Evolutionary conservation across 106 monocot species (phyloP).

Genomic region (Dioscorea alata): DNA sequence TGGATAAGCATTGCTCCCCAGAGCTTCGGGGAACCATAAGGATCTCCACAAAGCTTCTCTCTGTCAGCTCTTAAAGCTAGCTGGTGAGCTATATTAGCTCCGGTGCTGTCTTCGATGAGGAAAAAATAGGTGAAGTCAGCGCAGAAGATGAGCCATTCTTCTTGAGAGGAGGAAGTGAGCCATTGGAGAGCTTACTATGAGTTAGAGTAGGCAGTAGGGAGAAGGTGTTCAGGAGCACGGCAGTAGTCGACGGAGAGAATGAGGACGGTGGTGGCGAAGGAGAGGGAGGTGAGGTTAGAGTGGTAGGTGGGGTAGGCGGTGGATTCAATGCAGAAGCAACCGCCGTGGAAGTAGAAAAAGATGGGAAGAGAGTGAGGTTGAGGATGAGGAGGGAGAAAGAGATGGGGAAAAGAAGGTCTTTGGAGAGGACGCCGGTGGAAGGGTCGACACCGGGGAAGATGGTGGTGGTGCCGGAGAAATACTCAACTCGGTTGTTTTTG

Average conservation of each 20-base stretch:
- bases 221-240: conserved; percentile 30
- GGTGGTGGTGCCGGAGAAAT: not conserved
- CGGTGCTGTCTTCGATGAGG: conserved; percentile 49
- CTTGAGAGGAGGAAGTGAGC: not conserved
- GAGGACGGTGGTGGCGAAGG: too few species aligned
- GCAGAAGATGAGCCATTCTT: conserved; percentile 27
- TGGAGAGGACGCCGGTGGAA: not conserved
- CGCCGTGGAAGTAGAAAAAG: conserved; percentile 2
- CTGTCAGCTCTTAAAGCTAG: conserved; percentile 15
- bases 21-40: not conserved
- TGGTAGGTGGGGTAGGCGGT: too few species aligned
- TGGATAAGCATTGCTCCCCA: not conserved
- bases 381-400: not conserved
- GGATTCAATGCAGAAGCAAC: too few species aligned
- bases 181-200: not conserved
- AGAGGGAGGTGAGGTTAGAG: too few species aligned
- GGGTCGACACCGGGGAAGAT: not conserved
- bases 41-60: not conserved
- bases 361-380: not conserved
- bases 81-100: conserved; percentile 27
- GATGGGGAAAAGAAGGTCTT: not conserved
- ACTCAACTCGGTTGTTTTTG: conserved; percentile 4
- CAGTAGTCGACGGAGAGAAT: conserved; percentile 40
- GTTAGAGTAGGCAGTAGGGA: conserved; percentile 17
- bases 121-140: conserved; percentile 24